Evolutionary conservation across 371 early-diverging fungal species (phyloP), one percentile per base, ranked within the genome.

Genomic region (Rhizopus stolonifer): DNA sequence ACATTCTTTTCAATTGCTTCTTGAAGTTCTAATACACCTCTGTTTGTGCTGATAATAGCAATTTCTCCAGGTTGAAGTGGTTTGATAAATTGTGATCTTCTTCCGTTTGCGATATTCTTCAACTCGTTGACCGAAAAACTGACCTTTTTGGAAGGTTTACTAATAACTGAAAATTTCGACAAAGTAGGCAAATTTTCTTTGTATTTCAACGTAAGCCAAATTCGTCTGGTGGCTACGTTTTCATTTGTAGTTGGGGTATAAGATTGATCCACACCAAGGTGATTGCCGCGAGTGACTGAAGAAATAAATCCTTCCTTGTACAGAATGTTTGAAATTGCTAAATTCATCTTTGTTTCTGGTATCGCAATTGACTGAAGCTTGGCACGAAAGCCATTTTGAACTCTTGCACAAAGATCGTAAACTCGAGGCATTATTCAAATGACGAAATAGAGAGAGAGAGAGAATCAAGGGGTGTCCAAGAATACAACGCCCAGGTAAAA

Each of bases 121-220:
- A 95, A 75, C 66, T 96, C 95, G 38, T 83, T 80, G 23, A 87
- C 81, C 25, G 85, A 82, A 63, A 90, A 90, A 59, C 74, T 82
- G 48, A 98, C 80, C 56, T 84, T 85, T 58, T 92, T 81, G 7
- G 89, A 88, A 10, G 95, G 94, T 65, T 87, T 90, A 69, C 88
- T 86, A 21, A 95, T 75, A 18, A 85, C 81, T 11, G 70, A 66
- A 84, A 97, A 84, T 24, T 70, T 63, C 34, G 65, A 72, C 44
- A 97, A 67, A 7, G 90, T 93, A 21, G 96, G 92, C 42, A 72
- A 62, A 49, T 93, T 91, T 50, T 91, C 83, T 58, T 86, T 79
- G 83, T 96, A 97, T 76, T 97, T 97, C 48, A 97, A 83, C 31
- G 86, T 80, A 22, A 97, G 83, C 98, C 98, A 97, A 38, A 96